A percentile compares a stretch with the other conserved stretches of the same genome.
phyloP scores from a whole-genome alignment of 2,329 filamentous ascomycete species.

The Hyphodiscus sp. region DNA sequence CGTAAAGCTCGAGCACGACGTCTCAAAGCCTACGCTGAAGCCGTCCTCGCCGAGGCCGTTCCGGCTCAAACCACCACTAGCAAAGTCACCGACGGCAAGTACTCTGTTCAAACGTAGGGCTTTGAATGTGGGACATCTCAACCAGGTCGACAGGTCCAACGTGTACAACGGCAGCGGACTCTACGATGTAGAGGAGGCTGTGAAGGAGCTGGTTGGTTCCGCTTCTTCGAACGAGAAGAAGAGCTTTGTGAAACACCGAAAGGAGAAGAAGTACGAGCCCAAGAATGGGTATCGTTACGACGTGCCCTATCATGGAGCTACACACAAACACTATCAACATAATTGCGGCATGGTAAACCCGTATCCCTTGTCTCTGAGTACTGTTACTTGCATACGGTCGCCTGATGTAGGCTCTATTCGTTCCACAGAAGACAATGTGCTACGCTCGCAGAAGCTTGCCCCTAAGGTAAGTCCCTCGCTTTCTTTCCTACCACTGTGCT shows the following conservation, averaged over 20 bases:
- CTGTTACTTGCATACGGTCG: neutral
- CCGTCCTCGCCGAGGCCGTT: constrained; percentile 32
- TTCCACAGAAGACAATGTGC: constrained; percentile 5
- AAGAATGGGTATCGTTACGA: constrained; percentile 17
- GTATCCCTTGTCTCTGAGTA: constrained; percentile 1
- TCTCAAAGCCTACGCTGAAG: constrained; percentile 40
- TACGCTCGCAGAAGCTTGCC: constrained; percentile 4
- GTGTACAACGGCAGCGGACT: constrained; percentile 7
- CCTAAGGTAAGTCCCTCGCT: constrained; percentile 6
- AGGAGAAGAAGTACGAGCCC: constrained; percentile 28
- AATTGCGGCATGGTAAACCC: constrained; percentile 10
- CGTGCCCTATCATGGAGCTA: constrained; percentile 22
- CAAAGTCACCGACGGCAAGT: constrained; percentile 33
- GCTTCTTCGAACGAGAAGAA: constrained; percentile 13
- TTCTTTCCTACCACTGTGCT: neutral
- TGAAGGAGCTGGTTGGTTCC: constrained; percentile 20
- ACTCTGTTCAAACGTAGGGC: constrained; percentile 36
- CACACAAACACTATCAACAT: constrained; percentile 21
- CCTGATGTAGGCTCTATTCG: constrained; percentile 3
- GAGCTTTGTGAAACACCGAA: constrained; percentile 20
- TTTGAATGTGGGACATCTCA: constrained; percentile 42
- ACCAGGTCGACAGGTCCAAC: constrained; percentile 27
- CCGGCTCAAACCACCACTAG: constrained; percentile 26
- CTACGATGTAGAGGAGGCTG: constrained; percentile 17
- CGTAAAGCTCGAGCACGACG: constrained; percentile 36